Percentiles rank a stretch among this genome's conserved stretches.
phyloP scores from a whole-genome alignment of 1,284 basidiomycete species.

The Ganoderma resinaceum region DNA sequence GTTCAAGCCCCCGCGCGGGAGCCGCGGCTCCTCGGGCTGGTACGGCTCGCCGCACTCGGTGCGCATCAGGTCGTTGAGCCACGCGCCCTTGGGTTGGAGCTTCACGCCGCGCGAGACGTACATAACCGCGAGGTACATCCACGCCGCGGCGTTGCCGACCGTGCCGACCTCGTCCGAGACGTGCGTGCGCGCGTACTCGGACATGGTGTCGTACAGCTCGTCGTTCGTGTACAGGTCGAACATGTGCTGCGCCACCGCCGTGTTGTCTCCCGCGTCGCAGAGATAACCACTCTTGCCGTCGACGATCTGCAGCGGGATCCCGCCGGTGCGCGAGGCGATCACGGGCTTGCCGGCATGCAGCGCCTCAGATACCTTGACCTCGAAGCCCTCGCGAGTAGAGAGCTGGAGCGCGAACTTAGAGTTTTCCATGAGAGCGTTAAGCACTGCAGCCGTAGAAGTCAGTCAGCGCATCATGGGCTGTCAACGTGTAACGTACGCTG shows the following conservation, averaged over 20 bases:
- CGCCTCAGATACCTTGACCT: constrained; percentile 92
- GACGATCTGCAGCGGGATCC: constrained; percentile 88
- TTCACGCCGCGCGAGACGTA: constrained; percentile 71
- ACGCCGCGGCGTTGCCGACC: constrained; percentile 80
- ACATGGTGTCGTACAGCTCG: constrained; percentile 65
- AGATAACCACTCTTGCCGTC: constrained; percentile 86
- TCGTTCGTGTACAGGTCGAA: constrained; percentile 80
- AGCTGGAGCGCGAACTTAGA: constrained; percentile 80
- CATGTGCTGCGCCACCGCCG: constrained; percentile 74
- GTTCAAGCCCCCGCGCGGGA: constrained; percentile 58
- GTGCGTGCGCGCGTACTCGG: constrained; percentile 56
- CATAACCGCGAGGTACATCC: constrained; percentile 85
- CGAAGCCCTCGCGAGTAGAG: constrained; percentile 88
- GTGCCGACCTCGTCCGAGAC: constrained; percentile 84
- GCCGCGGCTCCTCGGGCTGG: constrained; percentile 64
- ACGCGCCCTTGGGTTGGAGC: constrained; percentile 78
- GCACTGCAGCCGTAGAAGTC: constrained; percentile 51
- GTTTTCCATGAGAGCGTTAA: constrained; percentile 81
- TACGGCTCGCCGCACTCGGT: constrained; percentile 77
- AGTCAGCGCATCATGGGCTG: not conserved
- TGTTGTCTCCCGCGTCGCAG: constrained; percentile 75
- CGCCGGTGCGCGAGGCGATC: constrained; percentile 82
- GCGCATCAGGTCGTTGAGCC: constrained; percentile 81
- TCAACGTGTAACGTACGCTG: constrained; percentile 59
- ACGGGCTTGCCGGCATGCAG: constrained; percentile 86